Conservation (phyloP, 306 rosid genomes). For the Trifolium dubium region DNA sequence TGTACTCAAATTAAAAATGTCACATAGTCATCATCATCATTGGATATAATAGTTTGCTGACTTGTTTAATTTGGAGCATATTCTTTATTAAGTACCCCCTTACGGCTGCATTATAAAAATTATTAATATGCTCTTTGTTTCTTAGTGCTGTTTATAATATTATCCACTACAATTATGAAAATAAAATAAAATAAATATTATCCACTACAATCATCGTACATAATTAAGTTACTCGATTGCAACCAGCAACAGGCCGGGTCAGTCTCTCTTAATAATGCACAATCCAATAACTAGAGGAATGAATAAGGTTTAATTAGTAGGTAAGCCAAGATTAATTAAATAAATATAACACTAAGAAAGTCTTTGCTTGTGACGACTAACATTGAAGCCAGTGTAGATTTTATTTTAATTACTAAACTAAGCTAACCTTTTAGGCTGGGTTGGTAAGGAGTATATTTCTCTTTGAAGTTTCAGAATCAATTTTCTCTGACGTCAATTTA, state of each 20-base stretch:
- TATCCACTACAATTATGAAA: neutral
- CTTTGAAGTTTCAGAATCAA: no score
- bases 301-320: constrained; percentile 17
- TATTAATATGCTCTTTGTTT: constrained; percentile 29
- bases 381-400: no score
- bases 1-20: neutral
- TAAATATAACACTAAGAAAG: neutral
- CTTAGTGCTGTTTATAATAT: constrained; percentile 3
- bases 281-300: constrained; percentile 10
- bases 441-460: no score
- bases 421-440: no score
- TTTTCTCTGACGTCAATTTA: no score
- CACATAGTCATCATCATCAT: constrained; percentile 36
- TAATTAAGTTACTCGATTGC: neutral
- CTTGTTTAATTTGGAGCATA: constrained; percentile 43
- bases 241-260: neutral
- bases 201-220: constrained; percentile 18
- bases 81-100: constrained; percentile 39
- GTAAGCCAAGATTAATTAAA: neutral
- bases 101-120: constrained; percentile 8
- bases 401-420: no score
- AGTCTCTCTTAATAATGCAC: constrained; percentile 5
- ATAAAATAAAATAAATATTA: neutral
- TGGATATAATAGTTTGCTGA: neutral
- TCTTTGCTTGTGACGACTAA: constrained; percentile 23